These are phyloP conservation scores for Capsicum chinense DNA, from an alignment of 257 asterid genomes.

Conservation along the genomic window DNA sequence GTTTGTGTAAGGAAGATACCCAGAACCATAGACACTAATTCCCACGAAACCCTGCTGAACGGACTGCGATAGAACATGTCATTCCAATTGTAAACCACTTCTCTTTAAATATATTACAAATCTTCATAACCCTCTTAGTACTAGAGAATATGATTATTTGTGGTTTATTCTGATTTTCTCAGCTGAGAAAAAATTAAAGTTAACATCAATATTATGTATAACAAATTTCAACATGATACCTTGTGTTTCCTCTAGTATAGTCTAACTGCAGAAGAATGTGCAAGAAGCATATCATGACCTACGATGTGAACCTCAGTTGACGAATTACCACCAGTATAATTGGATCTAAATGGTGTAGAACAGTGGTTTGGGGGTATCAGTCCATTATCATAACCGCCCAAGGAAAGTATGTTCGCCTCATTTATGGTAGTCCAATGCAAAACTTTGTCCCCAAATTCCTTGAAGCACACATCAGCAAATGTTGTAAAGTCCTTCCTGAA, in stretches of 20 bases:
- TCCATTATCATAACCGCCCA: conserved; percentile 55
- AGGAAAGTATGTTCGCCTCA: conserved; percentile 49
- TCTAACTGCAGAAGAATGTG: conserved; percentile 49
- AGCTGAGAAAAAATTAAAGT: too few relatives aligned
- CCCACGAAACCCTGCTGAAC: conserved; percentile 63
- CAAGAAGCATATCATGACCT: conserved; percentile 51
- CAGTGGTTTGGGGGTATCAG: conserved; percentile 51
- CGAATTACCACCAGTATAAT: conserved; percentile 45
- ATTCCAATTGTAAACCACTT: not conserved
- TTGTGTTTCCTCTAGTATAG: conserved; percentile 48
- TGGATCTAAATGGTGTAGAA: conserved; percentile 31
- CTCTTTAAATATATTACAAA: too few relatives aligned
- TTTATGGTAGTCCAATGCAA: conserved; percentile 60
- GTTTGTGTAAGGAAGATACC: conserved; percentile 47
- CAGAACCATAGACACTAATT: conserved; percentile 43
- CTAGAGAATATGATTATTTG: too few relatives aligned
- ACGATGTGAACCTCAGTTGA: conserved; percentile 50
- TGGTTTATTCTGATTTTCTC: too few relatives aligned
- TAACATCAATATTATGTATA: too few relatives aligned
- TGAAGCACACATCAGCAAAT: conserved; percentile 59
- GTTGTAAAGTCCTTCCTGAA: conserved; percentile 57
- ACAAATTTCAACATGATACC: conserved; percentile 35
- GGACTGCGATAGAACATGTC: conserved; percentile 40
- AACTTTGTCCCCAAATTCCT: conserved; percentile 63
- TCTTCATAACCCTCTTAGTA: too few relatives aligned